A percentile compares a stretch with the other conserved stretches of the same genome.
Evolutionary conservation across 306 rosid genomes (phyloP).

Genomic region (Pachyrhizus erosus): DNA sequence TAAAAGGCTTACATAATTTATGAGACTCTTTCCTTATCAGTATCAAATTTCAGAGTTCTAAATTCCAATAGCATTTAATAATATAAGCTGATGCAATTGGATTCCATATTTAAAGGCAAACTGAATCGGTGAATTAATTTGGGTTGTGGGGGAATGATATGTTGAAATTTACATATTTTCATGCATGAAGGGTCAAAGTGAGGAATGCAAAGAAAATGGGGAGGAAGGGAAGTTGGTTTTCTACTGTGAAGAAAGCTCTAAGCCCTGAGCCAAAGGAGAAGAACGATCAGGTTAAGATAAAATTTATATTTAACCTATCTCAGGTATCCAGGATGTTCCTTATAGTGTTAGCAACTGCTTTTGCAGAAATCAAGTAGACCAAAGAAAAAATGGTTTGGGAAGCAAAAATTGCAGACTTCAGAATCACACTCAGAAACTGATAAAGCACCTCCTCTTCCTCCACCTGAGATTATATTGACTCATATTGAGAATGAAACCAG

Average conservation of each 20-base stretch:
- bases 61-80: conserved; percentile 9
- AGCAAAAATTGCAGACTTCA: conserved; percentile 60
- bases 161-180: conserved; percentile 31
- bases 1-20: background rate
- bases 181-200: conserved; percentile 48
- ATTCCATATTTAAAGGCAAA: conserved; percentile 28
- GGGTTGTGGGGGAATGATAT: conserved; percentile 30
- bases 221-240: conserved; percentile 94
- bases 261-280: conserved; percentile 87
- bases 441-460: conserved; percentile 62
- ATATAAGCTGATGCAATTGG: conserved; percentile 2
- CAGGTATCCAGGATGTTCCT: conserved; percentile 26
- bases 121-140: conserved; percentile 7
- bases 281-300: conserved; percentile 67
- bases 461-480: conserved; percentile 57
- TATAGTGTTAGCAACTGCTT: conserved; percentile 18
- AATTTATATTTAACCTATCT: conserved; percentile 3
- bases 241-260: conserved; percentile 91
- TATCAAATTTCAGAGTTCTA: conserved; percentile 10
- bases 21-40: conserved; percentile 2
- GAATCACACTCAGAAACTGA: conserved; percentile 56
- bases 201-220: conserved; percentile 88
- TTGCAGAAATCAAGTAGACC: conserved; percentile 68
- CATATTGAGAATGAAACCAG: conserved; percentile 55
- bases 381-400: conserved; percentile 98